Conservation (phyloP, 768 basidiomycete genomes). For the Fomitopsis pulvina region DNA sequence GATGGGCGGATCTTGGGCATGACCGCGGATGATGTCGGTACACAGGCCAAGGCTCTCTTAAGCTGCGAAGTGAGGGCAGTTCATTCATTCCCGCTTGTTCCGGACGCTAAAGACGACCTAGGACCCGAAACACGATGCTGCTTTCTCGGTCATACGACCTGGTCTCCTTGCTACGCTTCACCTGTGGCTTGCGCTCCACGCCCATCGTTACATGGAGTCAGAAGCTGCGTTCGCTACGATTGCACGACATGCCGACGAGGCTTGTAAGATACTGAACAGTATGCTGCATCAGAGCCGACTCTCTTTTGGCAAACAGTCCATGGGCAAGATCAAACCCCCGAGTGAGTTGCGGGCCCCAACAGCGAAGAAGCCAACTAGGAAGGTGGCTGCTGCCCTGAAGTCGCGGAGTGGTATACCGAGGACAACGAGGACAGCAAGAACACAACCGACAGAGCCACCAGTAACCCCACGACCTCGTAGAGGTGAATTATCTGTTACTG, state of each 20-base stretch:
- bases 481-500: slow-evolving; percentile 23
- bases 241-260: slow-evolving; percentile 45
- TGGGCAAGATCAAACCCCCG: neutral
- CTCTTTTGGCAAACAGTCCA: slow-evolving; percentile 1
- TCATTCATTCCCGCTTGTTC: neutral
- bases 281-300: slow-evolving; percentile 21
- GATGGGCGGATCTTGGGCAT: slow-evolving; percentile 2
- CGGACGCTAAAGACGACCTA: slow-evolving; percentile 6
- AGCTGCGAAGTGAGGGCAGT: slow-evolving; percentile 31
- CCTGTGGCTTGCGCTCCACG: slow-evolving; percentile 66
- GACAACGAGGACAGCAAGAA: slow-evolving; percentile 9
- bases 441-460: slow-evolving; percentile 18
- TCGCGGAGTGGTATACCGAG: slow-evolving; percentile 7
- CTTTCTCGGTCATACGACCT: slow-evolving; percentile 22
- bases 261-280: slow-evolving; percentile 40
- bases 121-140: slow-evolving; percentile 24
- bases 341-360: neutral
- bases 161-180: slow-evolving; percentile 53
- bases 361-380: slow-evolving; percentile 1
- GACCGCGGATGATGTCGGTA: slow-evolving; percentile 27
- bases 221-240: slow-evolving; percentile 40
- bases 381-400: slow-evolving; percentile 3
- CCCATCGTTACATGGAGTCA: slow-evolving; percentile 40
- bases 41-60: slow-evolving; percentile 37
- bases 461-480: slow-evolving; percentile 38